Evolutionary conservation across 768 basidiomycete species (phyloP), one percentile per base, ranked within the genome.

Genomic region (Cyclocybe aegerita): DNA sequence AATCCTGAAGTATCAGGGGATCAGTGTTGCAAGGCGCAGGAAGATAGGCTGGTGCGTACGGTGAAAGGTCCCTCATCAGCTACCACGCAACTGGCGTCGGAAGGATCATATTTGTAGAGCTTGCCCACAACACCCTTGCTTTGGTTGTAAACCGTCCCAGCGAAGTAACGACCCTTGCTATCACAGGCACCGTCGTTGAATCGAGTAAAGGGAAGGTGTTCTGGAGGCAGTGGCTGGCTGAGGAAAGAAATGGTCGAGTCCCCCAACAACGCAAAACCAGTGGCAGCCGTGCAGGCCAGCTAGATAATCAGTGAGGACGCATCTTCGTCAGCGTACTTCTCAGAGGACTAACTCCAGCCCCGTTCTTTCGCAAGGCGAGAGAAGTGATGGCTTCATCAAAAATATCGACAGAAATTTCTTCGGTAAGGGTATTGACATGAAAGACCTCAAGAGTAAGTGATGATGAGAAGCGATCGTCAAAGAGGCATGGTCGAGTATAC

Each of bases 171-270:
- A 5, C 86, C 86, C 56, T 74, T 68, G 50, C 68, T 74, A 58
- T 86, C 85, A 60, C 86, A 88, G 2, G 74, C 84, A 33, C 85
- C 86, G 58, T 87, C 86, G 66, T 88, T 86, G 69, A 88, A 85
- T 38, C 86, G 76, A 29, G 76, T 79, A 54, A 77, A 69, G 2
- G 69, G 64, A 9, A 59, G 57, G 34, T 79, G 69, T 16, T 70
- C 61, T 8, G 62, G 55, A n/a, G 74, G 66, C 6, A 87, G 59
- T 9, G 86, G 84, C 64, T 74, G 65, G 49, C 66, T 70, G 52
- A 88, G 62, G 64, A 85, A 81, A 33, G 65, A 67, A 17, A 82
- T 59, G 14, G 57, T 68, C 10, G 77, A 72, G 48, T 71, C 62
- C 29, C 63, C 72, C 29, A 85, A 67, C 29, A 81, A 40, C 8